Percentiles rank a stretch among this genome's conserved stretches.
Conservation (phyloP, 2,329 filamentous ascomycete species). For the Stachybotrys chartarum region DNA sequence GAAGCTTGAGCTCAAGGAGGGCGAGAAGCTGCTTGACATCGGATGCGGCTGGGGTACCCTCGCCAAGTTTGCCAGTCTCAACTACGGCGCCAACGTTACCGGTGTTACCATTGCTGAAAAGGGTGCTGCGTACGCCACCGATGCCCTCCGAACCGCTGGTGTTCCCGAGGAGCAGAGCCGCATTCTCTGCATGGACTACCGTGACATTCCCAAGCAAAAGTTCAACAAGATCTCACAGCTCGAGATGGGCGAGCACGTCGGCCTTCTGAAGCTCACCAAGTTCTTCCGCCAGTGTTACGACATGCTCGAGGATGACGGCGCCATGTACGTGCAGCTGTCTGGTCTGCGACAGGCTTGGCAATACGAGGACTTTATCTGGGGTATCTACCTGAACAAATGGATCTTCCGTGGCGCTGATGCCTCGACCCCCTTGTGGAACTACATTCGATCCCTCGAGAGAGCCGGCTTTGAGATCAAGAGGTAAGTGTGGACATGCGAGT, state of each 20-base stretch:
- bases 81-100: constrained; percentile 76
- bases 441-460: constrained; percentile 72
- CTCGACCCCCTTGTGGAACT: constrained; percentile 79
- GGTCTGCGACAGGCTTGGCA: constrained; percentile 89
- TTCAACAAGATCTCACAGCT: constrained; percentile 95
- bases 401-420: constrained; percentile 93
- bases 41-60: constrained; percentile 95
- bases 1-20: constrained; percentile 76
- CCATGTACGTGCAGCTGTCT: constrained; percentile 89
- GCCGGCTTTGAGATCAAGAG: constrained; percentile 63
- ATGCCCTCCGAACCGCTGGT: constrained; percentile 68
- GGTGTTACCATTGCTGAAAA: constrained; percentile 89
- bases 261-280: constrained; percentile 69
- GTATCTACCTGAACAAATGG: constrained; percentile 97
- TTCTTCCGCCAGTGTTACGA: constrained; percentile 83
- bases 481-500: constrained; percentile 7
- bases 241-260: constrained; percentile 96
- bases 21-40: constrained; percentile 79
- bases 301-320: constrained; percentile 89
- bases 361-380: constrained; percentile 95
- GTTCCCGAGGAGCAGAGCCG: constrained; percentile 76
- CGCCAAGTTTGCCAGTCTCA: constrained; percentile 78
- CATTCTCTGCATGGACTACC: constrained; percentile 91
- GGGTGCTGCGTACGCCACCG: constrained; percentile 92
- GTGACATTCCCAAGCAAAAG: constrained; percentile 75